These are phyloP conservation scores for Hemileccinum hortonii DNA, from an alignment of 1,284 basidiomycete genomes.

Conservation along the genomic window DNA sequence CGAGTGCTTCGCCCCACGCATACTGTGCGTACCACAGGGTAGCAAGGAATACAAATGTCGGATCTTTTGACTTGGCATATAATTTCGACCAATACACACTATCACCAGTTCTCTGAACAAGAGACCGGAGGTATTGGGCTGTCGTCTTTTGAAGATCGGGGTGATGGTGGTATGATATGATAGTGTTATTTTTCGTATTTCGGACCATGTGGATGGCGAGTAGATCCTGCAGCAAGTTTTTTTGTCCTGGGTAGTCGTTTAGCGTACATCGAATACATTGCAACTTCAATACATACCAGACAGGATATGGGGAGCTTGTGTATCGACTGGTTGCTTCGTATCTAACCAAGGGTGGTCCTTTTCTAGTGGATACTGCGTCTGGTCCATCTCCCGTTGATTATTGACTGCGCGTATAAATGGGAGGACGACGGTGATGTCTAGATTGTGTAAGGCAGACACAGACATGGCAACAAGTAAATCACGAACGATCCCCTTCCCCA, in stretches of 20 bases:
- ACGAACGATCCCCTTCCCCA: slow-evolving; percentile 48
- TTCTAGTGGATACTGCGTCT: neutral
- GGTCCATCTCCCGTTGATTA: slow-evolving; percentile 8
- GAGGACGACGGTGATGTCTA: slow-evolving; percentile 50
- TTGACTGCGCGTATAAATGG: slow-evolving; percentile 45
- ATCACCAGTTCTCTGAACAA: slow-evolving; percentile 37
- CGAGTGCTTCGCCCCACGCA: slow-evolving; percentile 57
- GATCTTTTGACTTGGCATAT: slow-evolving; percentile 45
- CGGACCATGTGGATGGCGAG: slow-evolving; percentile 46
- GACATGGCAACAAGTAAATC: neutral
- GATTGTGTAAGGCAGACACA: neutral
- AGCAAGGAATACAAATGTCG: slow-evolving; percentile 52
- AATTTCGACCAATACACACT: slow-evolving; percentile 58
- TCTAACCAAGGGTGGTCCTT: slow-evolving; percentile 12
- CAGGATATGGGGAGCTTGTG: slow-evolving; percentile 48
- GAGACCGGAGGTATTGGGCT: slow-evolving; percentile 34
- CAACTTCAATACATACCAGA: slow-evolving; percentile 10
- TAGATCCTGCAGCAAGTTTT: slow-evolving; percentile 33
- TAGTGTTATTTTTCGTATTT: slow-evolving; percentile 28
- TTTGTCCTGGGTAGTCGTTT: slow-evolving; percentile 14
- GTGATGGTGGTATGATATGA: slow-evolving; percentile 44
- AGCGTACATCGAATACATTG: too few relatives aligned
- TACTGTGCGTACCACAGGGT: slow-evolving; percentile 58
- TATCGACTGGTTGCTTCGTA: slow-evolving; percentile 45
- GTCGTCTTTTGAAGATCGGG: slow-evolving; percentile 32